These are phyloP conservation scores for Dryas integrifolia DNA, from an alignment of 331 rosid species.

Conservation along the genomic window DNA sequence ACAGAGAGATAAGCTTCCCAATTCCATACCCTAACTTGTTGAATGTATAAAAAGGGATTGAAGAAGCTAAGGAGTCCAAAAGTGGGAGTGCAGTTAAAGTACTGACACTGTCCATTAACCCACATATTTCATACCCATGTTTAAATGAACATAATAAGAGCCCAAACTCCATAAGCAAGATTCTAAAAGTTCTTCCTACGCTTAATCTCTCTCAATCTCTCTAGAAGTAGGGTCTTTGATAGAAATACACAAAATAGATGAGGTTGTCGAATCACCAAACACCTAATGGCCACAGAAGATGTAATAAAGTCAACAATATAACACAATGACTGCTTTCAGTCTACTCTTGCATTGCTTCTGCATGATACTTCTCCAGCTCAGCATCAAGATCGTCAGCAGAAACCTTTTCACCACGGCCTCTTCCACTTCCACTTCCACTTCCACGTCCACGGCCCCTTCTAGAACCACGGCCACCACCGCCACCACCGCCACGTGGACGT, in stretches of 20 bases:
- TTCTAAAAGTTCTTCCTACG: slow-evolving; percentile 47
- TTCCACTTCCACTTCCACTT: slow-evolving; percentile 61
- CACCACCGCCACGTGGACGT: slow-evolving; percentile 59
- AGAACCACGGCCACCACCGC: slow-evolving; percentile 68
- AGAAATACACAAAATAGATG: slow-evolving; percentile 55
- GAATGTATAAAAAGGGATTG: slow-evolving; percentile 42
- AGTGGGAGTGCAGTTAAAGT: slow-evolving; percentile 52
- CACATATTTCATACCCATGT: slow-evolving; percentile 53
- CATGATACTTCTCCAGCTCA: slow-evolving; percentile 88
- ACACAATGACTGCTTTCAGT: slow-evolving; percentile 35
- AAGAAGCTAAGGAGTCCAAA: slow-evolving; percentile 46
- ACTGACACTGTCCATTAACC: slow-evolving; percentile 55
- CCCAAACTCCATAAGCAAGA: slow-evolving; percentile 60
- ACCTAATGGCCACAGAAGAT: slow-evolving; percentile 44
- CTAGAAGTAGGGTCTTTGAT: slow-evolving; percentile 40
- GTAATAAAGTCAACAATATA: slow-evolving; percentile 43
- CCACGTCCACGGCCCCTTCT: slow-evolving; percentile 62
- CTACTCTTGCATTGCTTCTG: slow-evolving; percentile 69
- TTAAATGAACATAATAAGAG: slow-evolving; percentile 47
- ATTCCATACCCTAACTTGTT: slow-evolving; percentile 52
- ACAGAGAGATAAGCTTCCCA: slow-evolving; percentile 40
- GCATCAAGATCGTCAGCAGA: slow-evolving; percentile 98
- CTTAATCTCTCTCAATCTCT: slow-evolving; percentile 40
- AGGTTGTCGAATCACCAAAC: slow-evolving; percentile 42
- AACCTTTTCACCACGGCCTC: slow-evolving; percentile 65